Evolutionary conservation across 805 yeast genomes (phyloP).

Genomic region (Ogataea nakhonphanomensis): DNA sequence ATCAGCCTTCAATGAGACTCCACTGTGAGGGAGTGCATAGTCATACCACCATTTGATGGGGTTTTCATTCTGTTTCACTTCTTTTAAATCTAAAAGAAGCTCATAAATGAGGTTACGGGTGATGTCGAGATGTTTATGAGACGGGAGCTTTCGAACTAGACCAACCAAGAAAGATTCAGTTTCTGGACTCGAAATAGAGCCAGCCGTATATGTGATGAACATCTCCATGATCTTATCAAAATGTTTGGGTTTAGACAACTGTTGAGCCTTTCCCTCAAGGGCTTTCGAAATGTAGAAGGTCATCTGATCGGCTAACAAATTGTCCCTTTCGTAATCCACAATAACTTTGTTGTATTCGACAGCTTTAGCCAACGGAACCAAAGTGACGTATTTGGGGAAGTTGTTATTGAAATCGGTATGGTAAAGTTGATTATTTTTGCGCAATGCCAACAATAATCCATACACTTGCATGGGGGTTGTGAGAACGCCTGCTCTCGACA

Average conservation of each 20-base stretch:
- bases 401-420: slow-evolving; percentile 19
- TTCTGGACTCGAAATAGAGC: slow-evolving; percentile 45
- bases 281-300: slow-evolving; percentile 19
- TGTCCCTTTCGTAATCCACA: slow-evolving; percentile 25
- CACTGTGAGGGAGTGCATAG: slow-evolving; percentile 42
- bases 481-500: slow-evolving; percentile 9
- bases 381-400: slow-evolving; percentile 40
- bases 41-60: slow-evolving; percentile 52
- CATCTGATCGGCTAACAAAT: slow-evolving; percentile 25
- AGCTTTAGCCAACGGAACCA: slow-evolving; percentile 39
- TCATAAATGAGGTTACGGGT: slow-evolving; percentile 54
- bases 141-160: slow-evolving; percentile 31
- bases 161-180: slow-evolving; percentile 48
- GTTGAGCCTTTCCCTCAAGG: slow-evolving; percentile 2
- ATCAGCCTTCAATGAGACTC: slow-evolving; percentile 41
- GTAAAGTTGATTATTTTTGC: slow-evolving; percentile 43
- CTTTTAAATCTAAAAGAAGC: slow-evolving; percentile 36
- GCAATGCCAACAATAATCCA: slow-evolving; percentile 47
- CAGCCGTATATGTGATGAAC: slow-evolving; percentile 54
- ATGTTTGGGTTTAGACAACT: slow-evolving; percentile 23
- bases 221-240: slow-evolving; percentile 42
- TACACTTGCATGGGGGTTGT: slow-evolving; percentile 32
- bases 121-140: slow-evolving; percentile 40
- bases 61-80: slow-evolving; percentile 34
- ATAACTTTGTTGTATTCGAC: slow-evolving; percentile 35